Conservation (phyloP, 2,329 filamentous ascomycete genomes). For the Ciborinia camelliae region DNA sequence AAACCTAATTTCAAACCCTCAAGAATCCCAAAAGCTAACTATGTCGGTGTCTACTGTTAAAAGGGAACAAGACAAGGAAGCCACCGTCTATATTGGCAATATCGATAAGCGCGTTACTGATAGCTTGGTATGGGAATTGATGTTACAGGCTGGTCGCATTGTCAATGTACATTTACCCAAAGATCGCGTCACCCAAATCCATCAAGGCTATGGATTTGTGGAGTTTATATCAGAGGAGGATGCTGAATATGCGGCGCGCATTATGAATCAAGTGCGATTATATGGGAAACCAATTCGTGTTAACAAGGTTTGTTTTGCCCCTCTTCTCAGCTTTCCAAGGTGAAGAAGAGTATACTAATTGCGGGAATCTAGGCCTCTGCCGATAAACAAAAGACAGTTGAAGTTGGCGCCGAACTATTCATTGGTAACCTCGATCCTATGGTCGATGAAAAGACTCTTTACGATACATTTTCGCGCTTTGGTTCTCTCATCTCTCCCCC, state of each 20-base stretch:
- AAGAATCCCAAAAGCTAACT: conserved; percentile 29
- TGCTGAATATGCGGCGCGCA: conserved; percentile 92
- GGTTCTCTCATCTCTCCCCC: conserved; percentile 79
- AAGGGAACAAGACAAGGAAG: conserved; percentile 97
- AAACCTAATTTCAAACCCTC: neutral
- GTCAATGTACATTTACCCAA: conserved; percentile 98
- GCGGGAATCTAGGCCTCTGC: conserved; percentile 55
- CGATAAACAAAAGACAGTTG: conserved; percentile 89
- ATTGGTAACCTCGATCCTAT: conserved; percentile 91
- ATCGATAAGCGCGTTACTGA: conserved; percentile 95
- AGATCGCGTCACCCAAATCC: conserved; percentile 92
- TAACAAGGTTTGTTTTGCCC: conserved; percentile 66
- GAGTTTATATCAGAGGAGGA: conserved; percentile 95
- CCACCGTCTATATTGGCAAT: conserved; percentile 96
- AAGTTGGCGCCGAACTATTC: conserved; percentile 95
- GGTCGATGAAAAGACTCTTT: conserved; percentile 93
- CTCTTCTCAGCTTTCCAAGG: neutral
- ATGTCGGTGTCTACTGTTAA: conserved; percentile 17
- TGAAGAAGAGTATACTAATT: neutral
- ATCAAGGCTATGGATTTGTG: conserved; percentile 98
- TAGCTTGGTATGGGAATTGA: conserved; percentile 91
- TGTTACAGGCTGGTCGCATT: conserved; percentile 96
- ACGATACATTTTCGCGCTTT: conserved; percentile 92
- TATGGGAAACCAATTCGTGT: conserved; percentile 94
- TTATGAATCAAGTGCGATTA: conserved; percentile 93